Percentiles rank a stretch among this genome's conserved stretches.
Conservation (phyloP, 108 stramenopile species). For the Nitzschia sp. region DNA sequence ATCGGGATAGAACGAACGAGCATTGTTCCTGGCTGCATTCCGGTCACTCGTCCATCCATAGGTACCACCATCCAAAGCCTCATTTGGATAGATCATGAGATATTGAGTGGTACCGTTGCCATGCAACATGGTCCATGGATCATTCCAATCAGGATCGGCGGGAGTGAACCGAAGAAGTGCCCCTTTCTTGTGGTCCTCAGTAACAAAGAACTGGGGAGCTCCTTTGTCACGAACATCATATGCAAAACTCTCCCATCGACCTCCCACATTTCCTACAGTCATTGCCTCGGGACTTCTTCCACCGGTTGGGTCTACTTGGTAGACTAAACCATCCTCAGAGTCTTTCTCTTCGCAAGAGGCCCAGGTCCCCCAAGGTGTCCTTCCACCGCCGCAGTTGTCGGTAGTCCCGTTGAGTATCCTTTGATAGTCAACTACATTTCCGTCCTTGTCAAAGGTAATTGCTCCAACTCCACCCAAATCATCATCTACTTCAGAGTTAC, state of each 20-base stretch:
- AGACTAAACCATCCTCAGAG: constrained; percentile 11
- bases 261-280: constrained; percentile 4
- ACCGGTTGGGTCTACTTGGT: constrained; percentile 33
- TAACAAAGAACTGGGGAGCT: constrained; percentile 43
- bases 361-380: constrained; percentile 40
- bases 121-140: constrained; percentile 25
- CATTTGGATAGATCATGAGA: constrained; percentile 11
- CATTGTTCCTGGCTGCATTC: constrained; percentile 15
- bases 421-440: constrained; percentile 39
- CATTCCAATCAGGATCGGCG: constrained; percentile 14
- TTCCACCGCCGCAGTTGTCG: constrained; percentile 54
- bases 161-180: constrained; percentile 48
- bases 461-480: constrained; percentile 50
- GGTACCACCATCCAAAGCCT: not conserved
- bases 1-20: constrained; percentile 16
- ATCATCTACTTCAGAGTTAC: constrained; percentile 53
- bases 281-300: not conserved
- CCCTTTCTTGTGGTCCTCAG: constrained; percentile 50
- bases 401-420: constrained; percentile 38
- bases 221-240: constrained; percentile 21
- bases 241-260: constrained; percentile 18
- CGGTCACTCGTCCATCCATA: constrained; percentile 24
- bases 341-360: constrained; percentile 38
- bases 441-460: constrained; percentile 44
- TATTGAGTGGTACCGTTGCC: constrained; percentile 24